These are phyloP conservation scores for Myriosclerotinia duriaeana DNA, from an alignment of 2,329 filamentous ascomycete genomes.

Conservation along the genomic window DNA sequence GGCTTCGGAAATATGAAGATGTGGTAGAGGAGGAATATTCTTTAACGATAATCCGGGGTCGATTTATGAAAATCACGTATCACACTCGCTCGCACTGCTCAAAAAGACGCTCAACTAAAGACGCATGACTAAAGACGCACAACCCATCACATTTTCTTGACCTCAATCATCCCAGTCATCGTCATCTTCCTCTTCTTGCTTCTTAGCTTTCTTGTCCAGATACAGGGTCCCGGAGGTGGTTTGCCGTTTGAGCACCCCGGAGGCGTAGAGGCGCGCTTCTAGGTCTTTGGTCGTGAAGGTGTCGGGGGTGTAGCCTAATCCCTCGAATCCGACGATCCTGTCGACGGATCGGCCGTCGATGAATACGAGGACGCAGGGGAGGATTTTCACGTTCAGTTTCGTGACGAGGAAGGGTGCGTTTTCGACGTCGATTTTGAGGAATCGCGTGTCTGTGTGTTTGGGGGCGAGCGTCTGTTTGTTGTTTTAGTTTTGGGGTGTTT, in stretches of 20 bases:
- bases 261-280: slow-evolving; percentile 51
- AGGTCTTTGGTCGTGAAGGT: slow-evolving; percentile 55
- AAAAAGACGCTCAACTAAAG: no score
- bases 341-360: slow-evolving; percentile 55
- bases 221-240: slow-evolving; percentile 51
- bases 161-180: slow-evolving; percentile 48
- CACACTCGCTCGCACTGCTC: neutral
- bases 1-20: neutral
- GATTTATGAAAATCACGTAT: neutral
- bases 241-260: slow-evolving; percentile 51
- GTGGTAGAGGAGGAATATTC: neutral
- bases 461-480: slow-evolving; percentile 48
- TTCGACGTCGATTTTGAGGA: slow-evolving; percentile 58
- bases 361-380: slow-evolving; percentile 59
- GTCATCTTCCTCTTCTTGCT: slow-evolving; percentile 46
- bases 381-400: slow-evolving; percentile 56
- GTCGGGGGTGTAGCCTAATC: slow-evolving; percentile 52
- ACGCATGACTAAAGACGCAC: no score
- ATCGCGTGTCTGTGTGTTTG: slow-evolving; percentile 58
- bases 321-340: slow-evolving; percentile 59
- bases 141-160: neutral
- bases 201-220: slow-evolving; percentile 39
- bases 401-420: slow-evolving; percentile 60
- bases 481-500: slow-evolving; percentile 22
- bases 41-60: neutral